Conservation (phyloP, 2,329 filamentous ascomycete species). For the Colletotrichum sp. region DNA sequence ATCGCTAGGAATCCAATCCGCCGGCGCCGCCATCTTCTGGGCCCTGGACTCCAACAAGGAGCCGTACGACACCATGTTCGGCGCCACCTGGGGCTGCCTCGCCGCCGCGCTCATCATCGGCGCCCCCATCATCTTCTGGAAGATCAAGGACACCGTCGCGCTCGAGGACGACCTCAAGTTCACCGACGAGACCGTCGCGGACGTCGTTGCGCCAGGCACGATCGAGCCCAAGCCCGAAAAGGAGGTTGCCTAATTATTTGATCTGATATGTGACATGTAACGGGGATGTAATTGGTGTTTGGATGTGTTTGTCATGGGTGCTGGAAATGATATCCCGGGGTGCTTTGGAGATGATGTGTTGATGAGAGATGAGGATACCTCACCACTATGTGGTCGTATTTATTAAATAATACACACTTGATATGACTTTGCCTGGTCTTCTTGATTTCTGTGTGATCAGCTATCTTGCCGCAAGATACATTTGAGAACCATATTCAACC, state of each 20-base stretch:
- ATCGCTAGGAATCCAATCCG: slow-evolving; percentile 72
- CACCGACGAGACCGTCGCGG: slow-evolving; percentile 80
- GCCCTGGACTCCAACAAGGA: slow-evolving; percentile 67
- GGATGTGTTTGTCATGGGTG: not conserved
- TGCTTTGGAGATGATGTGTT: not conserved
- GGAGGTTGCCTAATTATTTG: not conserved
- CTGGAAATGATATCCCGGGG: not conserved
- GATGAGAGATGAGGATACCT: slow-evolving; percentile 6
- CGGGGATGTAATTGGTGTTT: not conserved
- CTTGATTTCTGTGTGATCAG: too few species aligned
- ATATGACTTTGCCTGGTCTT: not conserved
- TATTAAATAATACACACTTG: not conserved
- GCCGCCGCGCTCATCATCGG: slow-evolving; percentile 77
- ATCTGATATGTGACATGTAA: not conserved
- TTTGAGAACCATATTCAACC: too few species aligned
- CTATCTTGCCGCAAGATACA: too few species aligned
- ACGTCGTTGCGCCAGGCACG: slow-evolving; percentile 56
- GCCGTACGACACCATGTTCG: slow-evolving; percentile 76
- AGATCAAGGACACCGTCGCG: slow-evolving; percentile 81
- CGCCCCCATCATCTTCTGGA: slow-evolving; percentile 77
- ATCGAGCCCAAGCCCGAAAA: not conserved
- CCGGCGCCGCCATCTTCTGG: slow-evolving; percentile 79
- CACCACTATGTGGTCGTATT: not conserved
- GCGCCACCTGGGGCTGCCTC: slow-evolving; percentile 74
- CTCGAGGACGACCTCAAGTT: slow-evolving; percentile 85